A percentile compares a stretch with the other conserved stretches of the same genome.
Evolutionary conservation across 441 rosid genomes (phyloP).

Genomic region (Gossypium gossypioides): DNA sequence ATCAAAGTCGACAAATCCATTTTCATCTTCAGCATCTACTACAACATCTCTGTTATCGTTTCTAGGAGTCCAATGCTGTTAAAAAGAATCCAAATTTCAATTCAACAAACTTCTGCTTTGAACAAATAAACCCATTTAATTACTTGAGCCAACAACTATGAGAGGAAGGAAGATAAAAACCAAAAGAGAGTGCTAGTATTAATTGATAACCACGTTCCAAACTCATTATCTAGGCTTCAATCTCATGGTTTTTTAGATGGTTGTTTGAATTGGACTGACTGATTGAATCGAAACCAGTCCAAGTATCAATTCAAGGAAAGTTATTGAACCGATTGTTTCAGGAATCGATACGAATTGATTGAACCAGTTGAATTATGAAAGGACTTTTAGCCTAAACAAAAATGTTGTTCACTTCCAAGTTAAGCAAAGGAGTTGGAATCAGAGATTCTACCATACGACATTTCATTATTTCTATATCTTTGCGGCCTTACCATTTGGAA

Average conservation of each 20-base stretch:
- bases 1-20: slow-evolving; percentile 25
- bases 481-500: not conserved
- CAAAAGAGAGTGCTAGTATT: not conserved
- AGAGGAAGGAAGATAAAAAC: not conserved
- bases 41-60: slow-evolving; percentile 16
- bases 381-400: not conserved
- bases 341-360: too few species aligned
- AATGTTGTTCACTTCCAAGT: not conserved
- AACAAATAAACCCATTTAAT: not conserved
- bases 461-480: not conserved
- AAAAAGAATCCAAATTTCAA: slow-evolving; percentile 18
- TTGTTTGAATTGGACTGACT: too few species aligned
- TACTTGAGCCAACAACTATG: not conserved
- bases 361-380: too few species aligned
- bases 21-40: slow-evolving; percentile 22
- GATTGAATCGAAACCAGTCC: too few species aligned
- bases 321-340: fast-evolving
- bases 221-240: not conserved
- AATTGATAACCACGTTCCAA: not conserved
- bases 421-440: not conserved
- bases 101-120: not conserved
- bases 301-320: too few species aligned
- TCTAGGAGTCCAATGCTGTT: slow-evolving; percentile 52
- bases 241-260: too few species aligned
- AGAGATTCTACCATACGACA: not conserved